Percentiles rank a stretch among this genome's conserved stretches.
Evolutionary conservation across 768 basidiomycete species (phyloP).

Genomic region (Candolleomyces efflorescens): DNA sequence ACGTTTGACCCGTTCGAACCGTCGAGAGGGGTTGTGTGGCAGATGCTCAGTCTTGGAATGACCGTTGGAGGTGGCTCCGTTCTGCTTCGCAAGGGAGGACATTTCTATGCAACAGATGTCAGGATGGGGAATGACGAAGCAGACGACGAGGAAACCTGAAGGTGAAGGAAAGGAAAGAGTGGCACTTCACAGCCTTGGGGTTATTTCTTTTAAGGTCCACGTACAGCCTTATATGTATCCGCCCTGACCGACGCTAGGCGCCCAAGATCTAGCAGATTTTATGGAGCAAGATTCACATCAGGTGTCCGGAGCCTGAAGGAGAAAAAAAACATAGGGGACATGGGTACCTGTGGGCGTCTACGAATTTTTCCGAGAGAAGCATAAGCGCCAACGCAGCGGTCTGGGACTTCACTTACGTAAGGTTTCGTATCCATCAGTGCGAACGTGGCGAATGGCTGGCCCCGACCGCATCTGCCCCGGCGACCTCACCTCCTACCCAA

Average conservation of each 20-base stretch:
- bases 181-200: constrained; percentile 4
- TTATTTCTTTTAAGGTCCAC: neutral
- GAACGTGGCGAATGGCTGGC: neutral
- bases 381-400: no score
- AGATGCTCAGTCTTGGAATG: neutral
- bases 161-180: neutral
- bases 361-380: no score
- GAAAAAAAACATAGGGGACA: neutral
- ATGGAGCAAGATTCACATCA: neutral
- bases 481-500: neutral
- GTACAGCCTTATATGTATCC: neutral
- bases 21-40: neutral
- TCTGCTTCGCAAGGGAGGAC: neutral
- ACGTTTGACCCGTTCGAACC: neutral
- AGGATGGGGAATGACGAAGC: neutral
- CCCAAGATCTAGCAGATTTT: neutral
- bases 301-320: neutral
- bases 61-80: neutral
- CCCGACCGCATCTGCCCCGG: neutral
- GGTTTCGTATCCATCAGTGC: no score
- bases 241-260: neutral
- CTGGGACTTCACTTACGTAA: no score
- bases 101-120: neutral
- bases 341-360: no score
- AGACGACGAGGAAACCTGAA: neutral